Evolutionary conservation across 2,329 filamentous ascomycete species (phyloP).

Genomic region (Pezicula radicicola): DNA sequence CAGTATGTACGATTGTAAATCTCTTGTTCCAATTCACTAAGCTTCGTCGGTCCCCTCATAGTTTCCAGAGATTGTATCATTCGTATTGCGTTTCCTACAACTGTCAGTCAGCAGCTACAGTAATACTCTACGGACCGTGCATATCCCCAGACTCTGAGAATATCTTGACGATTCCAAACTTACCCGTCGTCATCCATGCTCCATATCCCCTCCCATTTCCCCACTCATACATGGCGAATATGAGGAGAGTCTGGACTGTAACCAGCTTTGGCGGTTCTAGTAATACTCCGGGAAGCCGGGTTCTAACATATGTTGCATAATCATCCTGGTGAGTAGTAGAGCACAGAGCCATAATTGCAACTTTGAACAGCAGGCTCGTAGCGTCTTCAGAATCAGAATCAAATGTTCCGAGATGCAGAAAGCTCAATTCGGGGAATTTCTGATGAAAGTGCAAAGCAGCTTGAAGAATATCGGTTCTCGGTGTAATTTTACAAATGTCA

Average conservation of each 20-base stretch:
- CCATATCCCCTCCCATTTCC: constrained; percentile 38
- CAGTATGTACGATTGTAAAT: constrained; percentile 40
- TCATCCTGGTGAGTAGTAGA: background rate
- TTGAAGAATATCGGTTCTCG: background rate
- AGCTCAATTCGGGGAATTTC: constrained; percentile 18
- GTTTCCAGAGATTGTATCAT: constrained; percentile 33
- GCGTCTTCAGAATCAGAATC: constrained; percentile 7
- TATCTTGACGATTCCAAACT: background rate
- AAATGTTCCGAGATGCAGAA: constrained; percentile 16
- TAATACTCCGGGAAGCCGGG: constrained; percentile 7
- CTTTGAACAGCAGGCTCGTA: background rate
- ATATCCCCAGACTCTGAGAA: no score
- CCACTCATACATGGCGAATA: constrained; percentile 39
- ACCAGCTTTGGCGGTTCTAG: constrained; percentile 27
- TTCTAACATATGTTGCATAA: constrained; percentile 2
- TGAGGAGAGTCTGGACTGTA: constrained; percentile 36
- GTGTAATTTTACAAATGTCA: background rate
- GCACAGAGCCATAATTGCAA: background rate
- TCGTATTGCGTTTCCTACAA: constrained; percentile 28
- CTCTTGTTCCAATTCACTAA: constrained; percentile 19
- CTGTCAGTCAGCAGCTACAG: background rate
- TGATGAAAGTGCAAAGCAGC: constrained; percentile 11
- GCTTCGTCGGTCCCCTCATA: constrained; percentile 22
- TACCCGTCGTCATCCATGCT: constrained; percentile 40
- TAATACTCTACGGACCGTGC: background rate